A percentile compares a stretch with the other conserved stretches of the same genome.
phyloP scores from a whole-genome alignment of 164 flowering plant genomes.

The Liquidambar formosana region DNA sequence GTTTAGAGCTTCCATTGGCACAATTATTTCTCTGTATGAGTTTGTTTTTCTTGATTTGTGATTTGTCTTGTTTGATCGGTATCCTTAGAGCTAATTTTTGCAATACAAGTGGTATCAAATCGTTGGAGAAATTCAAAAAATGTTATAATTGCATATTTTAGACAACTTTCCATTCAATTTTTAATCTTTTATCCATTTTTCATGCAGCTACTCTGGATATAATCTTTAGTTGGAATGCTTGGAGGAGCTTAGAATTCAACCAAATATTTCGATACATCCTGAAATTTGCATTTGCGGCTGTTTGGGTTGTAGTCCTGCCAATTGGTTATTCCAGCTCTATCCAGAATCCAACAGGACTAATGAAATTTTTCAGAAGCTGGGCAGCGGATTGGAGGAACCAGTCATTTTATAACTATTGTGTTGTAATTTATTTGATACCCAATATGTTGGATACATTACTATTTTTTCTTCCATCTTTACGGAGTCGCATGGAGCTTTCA shows the following conservation, averaged over 20 bases:
- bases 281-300: constrained; percentile 79
- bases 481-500: constrained; percentile 84
- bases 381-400: constrained; percentile 57
- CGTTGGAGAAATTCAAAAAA: no score
- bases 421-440: constrained; percentile 80
- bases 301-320: constrained; percentile 86
- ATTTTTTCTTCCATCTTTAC: constrained; percentile 72
- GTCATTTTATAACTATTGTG: constrained; percentile 63
- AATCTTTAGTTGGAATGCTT: constrained; percentile 76
- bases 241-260: constrained; percentile 77
- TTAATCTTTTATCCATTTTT: no score
- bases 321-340: constrained; percentile 71
- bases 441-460: constrained; percentile 69
- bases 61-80: no score
- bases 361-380: constrained; percentile 71
- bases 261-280: constrained; percentile 80
- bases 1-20: no score
- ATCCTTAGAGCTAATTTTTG: no score
- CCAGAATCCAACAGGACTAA: constrained; percentile 76
- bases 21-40: no score
- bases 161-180: no score
- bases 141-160: no score
- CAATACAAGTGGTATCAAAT: no score
- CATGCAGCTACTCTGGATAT: constrained; percentile 86
- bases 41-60: no score